Percentiles rank a stretch among this genome's conserved stretches.
These are phyloP conservation scores for Inga oerstediana DNA, from an alignment of 306 rosid species.

Conservation along the genomic window DNA sequence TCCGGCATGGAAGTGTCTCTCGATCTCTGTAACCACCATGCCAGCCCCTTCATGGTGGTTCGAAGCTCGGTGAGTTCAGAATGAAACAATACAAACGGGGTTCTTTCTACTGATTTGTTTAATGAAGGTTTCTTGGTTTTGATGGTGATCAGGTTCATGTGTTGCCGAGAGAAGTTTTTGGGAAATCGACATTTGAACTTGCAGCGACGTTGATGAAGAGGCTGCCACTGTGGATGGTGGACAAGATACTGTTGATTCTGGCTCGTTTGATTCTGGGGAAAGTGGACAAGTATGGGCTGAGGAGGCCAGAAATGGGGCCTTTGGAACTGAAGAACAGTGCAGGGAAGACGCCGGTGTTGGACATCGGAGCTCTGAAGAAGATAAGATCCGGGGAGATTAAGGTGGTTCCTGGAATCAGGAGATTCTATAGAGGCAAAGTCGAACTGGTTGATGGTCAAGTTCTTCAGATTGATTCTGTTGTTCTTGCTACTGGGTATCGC, in stretches of 20 bases:
- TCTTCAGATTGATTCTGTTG: slow-evolving; percentile 71
- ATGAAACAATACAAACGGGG: too few relatives aligned
- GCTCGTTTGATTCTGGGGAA: slow-evolving; percentile 66
- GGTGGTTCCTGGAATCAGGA: slow-evolving; percentile 83
- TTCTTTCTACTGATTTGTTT: neutral
- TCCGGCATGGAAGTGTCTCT: slow-evolving; percentile 96
- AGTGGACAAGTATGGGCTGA: slow-evolving; percentile 67
- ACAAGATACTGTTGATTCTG: slow-evolving; percentile 66
- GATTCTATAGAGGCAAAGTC: slow-evolving; percentile 62
- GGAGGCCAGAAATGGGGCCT: slow-evolving; percentile 75
- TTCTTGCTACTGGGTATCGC: slow-evolving; percentile 93
- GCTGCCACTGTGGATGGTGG: slow-evolving; percentile 76
- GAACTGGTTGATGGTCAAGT: slow-evolving; percentile 70
- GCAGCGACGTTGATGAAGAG: slow-evolving; percentile 68
- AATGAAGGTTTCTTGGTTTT: neutral
- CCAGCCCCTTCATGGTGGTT: slow-evolving; percentile 84
- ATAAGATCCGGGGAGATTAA: slow-evolving; percentile 74
- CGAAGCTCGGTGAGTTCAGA: slow-evolving; percentile 77
- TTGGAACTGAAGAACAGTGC: slow-evolving; percentile 72
- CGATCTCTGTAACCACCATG: slow-evolving; percentile 83
- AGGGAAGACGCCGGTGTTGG: slow-evolving; percentile 91
- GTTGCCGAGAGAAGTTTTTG: slow-evolving; percentile 73
- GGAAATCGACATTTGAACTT: slow-evolving; percentile 77
- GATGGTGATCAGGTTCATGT: slow-evolving; percentile 64
- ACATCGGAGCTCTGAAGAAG: slow-evolving; percentile 78